Conservation (phyloP, 768 basidiomycete species). For the Suillus plorans region DNA sequence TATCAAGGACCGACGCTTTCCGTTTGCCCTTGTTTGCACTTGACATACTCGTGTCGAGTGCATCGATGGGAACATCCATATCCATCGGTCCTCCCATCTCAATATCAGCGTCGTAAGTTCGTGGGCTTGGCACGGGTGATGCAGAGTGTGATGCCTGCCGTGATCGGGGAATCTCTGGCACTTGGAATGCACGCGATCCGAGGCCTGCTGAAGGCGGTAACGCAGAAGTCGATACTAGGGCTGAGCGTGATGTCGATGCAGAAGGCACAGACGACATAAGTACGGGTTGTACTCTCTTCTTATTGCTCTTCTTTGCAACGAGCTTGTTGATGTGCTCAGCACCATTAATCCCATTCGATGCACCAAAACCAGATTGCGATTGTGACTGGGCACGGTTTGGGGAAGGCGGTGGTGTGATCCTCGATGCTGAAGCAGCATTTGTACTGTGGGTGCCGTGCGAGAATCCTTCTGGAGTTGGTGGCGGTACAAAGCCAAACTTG, state of each 20-base stretch:
- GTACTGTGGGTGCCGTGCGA: conserved; percentile 46
- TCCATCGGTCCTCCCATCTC: conserved; percentile 48
- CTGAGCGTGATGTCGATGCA: conserved; percentile 19
- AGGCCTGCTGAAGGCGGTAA: background rate
- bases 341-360: conserved; percentile 32
- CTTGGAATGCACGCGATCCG: conserved; percentile 3
- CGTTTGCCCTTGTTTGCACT: conserved; percentile 46
- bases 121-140: conserved; percentile 52
- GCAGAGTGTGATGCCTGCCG: conserved; percentile 27
- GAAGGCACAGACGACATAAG: conserved; percentile 40
- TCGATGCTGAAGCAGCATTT: conserved; percentile 23
- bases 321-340: conserved; percentile 70
- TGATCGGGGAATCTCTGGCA: conserved; percentile 22
- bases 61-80: conserved; percentile 53
- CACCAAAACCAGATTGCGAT: conserved; percentile 42
- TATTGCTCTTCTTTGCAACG: conserved; percentile 70
- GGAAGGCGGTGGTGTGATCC: conserved; percentile 51
- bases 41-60: conserved; percentile 40
- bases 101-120: conserved; percentile 45
- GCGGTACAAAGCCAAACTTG: conserved; percentile 74
- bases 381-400: conserved; percentile 35
- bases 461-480: conserved; percentile 69
- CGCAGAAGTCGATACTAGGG: conserved; percentile 4
- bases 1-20: conserved; percentile 47
- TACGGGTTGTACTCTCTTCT: conserved; percentile 62